Base-by-base conservation (phyloP, 192 early-diverging fungal genomes). In the Backusella morwellensis region DNA sequence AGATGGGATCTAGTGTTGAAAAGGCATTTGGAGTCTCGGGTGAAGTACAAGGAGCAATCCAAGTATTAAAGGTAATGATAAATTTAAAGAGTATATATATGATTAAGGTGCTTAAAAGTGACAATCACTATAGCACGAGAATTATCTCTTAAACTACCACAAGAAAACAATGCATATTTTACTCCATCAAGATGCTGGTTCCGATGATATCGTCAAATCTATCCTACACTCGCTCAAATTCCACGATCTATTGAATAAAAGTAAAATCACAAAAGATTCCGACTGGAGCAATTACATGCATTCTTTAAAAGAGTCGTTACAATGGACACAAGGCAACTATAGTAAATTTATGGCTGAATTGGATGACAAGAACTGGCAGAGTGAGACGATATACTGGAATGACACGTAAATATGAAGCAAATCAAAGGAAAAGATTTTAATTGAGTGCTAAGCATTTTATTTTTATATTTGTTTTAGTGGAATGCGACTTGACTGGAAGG, bases 301-400 rank as follows among this genome's bases (percentile, higher is more conserved):
- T 26, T 29, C 78, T 1, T 63, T 89, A 44, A 42, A 68, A 42
- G 82, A 82, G 26, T 84, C 85, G 1, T 73, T 85, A 14, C 80
- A 77, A 8, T 91, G 89, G 88, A 85, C 86, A 4, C 70, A 78
- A 1, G 74, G 73, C n/a, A 76, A 83, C 15, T 88, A 86, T 72
- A 80, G 83, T 54, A 73, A 78, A 40, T 90, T 90, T 80, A 78
- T 89, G 4, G 82, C 77, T 2, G 85, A 86, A 12, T 38, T 90
- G 23, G 90, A 88, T 50, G 74, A 74, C 19, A 81, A 84, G 59
- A 84, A 85, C 42, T 91, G 90, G 90, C 78, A 88, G 75, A 85
- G 83, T 54, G 89, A 91, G 74, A 78, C 81, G 2, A 86, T 91
- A 23, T 91, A 88, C 78, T 91, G 88, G 88, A 83, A 79, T 72